Base-by-base conservation (phyloP, 2,329 filamentous ascomycete species). In the Aspergillus sp. region DNA sequence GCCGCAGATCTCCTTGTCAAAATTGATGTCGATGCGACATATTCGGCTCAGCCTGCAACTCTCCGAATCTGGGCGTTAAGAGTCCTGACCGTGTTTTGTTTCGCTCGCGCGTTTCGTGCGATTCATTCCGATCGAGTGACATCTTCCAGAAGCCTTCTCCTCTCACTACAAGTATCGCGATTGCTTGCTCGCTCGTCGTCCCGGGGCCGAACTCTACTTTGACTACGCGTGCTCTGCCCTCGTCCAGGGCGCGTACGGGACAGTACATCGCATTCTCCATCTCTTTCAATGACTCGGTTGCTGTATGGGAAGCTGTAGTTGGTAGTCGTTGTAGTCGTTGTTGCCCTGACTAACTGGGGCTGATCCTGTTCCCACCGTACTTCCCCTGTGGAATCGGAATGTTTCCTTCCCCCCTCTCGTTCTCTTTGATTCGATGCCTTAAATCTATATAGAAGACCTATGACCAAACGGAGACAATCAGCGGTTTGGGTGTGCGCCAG, bases 141-240 rank as follows among this genome's bases (percentile, higher is more conserved):
- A 29, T 42, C 29, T 42, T 42, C 40, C 40, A 42, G 40, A 42
- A 42, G n/a, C 10, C 9, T 42, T 42, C 28, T 19, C 40, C n/a
- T 42, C 40, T 42, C 9, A 29, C 40, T 30, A 30, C 30, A 32
- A 32, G 6, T 9, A 9, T 32, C 8, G 30, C 40, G 28, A 6
- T 29, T 30, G 28, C 19, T 29, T 30, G n/a, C 4, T 42, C 28
- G 27, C 29, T 32, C 30, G 8, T 32, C 19, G 19, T 32, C 30
- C 8, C 30, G 30, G 28, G 40, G 29, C 40, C 40, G 40, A 26
- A 19, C 19, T 19, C 19, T 19, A 19, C 19, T 19, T 19, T 19
- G 19, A 19, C 19, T 19, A 19, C 19, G 19, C 19, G 19, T 19
- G 19, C 19, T 19, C 19, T 19, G 19, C 19, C 19, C 19, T 19